Evolutionary conservation across 1,284 basidiomycete genomes (phyloP).

Genomic region (Hemileia vastatrix): DNA sequence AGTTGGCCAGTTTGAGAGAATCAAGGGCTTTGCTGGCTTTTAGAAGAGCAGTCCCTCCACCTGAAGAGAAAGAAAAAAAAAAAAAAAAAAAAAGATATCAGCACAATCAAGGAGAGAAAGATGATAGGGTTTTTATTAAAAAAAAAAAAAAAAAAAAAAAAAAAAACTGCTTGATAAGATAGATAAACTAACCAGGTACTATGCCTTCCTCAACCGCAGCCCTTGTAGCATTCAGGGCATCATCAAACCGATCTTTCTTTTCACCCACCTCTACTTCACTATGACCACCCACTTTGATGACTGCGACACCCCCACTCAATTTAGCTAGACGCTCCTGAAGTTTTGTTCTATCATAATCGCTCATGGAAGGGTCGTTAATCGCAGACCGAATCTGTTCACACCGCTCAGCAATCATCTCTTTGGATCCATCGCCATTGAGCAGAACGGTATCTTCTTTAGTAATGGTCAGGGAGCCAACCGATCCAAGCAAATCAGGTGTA

Average conservation of each 20-base stretch:
- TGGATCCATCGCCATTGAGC: conserved; percentile 82
- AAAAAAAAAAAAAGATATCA: background rate
- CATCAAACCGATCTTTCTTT: conserved; percentile 99
- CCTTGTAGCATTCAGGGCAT: conserved; percentile 91
- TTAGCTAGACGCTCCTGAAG: conserved; percentile 95
- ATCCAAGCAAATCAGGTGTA: conserved; percentile 79
- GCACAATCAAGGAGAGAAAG: conserved; percentile 59
- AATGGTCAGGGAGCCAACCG: conserved; percentile 81
- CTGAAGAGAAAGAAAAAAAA: conserved; percentile 24
- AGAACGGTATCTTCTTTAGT: conserved; percentile 98
- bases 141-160: background rate
- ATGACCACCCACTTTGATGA: conserved; percentile 92
- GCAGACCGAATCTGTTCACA: conserved; percentile 90
- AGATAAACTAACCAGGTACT: conserved; percentile 88
- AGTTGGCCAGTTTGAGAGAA: conserved; percentile 73
- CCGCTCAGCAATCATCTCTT: conserved; percentile 71
- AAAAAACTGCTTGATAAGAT: conserved; percentile 47
- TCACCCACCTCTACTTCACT: conserved; percentile 95
- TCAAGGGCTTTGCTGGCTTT: conserved; percentile 79
- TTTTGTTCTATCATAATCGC: conserved; percentile 89
- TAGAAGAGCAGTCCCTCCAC: conserved; percentile 51
- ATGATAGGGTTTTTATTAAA: background rate
- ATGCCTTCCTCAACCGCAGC: conserved; percentile 98
- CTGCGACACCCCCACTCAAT: conserved; percentile 88
- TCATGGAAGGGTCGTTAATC: conserved; percentile 71